Percentiles rank a stretch among this genome's conserved stretches.
Evolutionary conservation across 306 rosid genomes (phyloP).

Genomic region (Spatholobus suberectus): DNA sequence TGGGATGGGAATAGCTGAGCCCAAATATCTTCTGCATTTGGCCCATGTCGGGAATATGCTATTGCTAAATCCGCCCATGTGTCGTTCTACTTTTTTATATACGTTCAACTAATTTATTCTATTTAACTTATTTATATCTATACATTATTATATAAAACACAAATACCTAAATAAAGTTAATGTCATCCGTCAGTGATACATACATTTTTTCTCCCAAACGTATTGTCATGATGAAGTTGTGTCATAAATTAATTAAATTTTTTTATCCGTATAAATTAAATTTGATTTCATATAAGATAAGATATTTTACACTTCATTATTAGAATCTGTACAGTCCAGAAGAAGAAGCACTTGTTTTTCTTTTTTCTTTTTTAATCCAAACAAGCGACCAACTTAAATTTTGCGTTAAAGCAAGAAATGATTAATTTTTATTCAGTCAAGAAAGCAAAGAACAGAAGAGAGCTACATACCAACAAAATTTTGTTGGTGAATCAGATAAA

Average conservation of each 20-base stretch:
- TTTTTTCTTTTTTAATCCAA: not conserved
- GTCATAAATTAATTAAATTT: not conserved
- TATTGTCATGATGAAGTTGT: not conserved
- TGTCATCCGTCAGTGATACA: not conserved
- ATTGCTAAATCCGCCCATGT: not conserved
- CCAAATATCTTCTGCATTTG: not conserved
- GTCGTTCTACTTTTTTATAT: not conserved
- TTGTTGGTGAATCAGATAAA: not conserved
- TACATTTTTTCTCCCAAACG: not conserved
- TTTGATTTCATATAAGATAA: not conserved
- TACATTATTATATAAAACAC: not conserved
- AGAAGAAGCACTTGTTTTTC: not conserved
- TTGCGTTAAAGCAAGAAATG: constrained; percentile 33
- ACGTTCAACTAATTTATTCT: not conserved
- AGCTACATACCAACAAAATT: not conserved
- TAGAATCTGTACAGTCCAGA: not conserved
- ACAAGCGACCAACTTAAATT: not conserved
- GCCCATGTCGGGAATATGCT: not conserved
- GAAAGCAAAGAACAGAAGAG: constrained; percentile 9
- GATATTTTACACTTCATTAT: not conserved
- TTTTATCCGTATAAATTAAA: not conserved
- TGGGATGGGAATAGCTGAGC: too few relatives aligned
- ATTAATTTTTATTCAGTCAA: not conserved
- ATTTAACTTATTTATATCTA: not conserved
- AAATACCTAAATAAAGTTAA: not conserved